phyloP scores from a whole-genome alignment of 768 basidiomycete genomes.

The Zangia roseola region DNA sequence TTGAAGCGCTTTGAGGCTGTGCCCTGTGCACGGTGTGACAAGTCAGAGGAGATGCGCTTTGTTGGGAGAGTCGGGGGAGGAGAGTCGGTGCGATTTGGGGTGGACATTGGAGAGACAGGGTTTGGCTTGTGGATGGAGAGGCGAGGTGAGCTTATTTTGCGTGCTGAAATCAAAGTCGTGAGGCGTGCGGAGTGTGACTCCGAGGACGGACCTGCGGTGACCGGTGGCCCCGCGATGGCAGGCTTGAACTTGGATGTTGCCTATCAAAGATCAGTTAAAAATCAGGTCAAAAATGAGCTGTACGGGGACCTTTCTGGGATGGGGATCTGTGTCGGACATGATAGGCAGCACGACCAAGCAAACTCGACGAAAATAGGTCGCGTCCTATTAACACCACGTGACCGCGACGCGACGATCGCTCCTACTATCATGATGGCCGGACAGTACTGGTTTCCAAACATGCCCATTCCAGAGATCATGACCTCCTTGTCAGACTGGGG shows the following conservation, averaged over 20 bases:
- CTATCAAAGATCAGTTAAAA: not conserved
- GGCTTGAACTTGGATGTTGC: conserved; percentile 47
- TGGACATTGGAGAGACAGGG: conserved; percentile 8
- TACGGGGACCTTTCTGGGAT: conserved; percentile 14
- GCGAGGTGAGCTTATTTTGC: conserved; percentile 30
- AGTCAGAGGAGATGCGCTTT: conserved; percentile 34
- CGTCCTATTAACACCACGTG: conserved; percentile 24
- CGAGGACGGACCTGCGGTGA: conserved; percentile 3
- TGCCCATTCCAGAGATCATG: conserved; percentile 64
- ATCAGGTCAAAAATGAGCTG: too few species aligned
- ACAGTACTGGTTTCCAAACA: conserved; percentile 62
- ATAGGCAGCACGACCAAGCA: not conserved
- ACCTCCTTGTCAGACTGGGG: conserved; percentile 67
- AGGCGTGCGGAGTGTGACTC: conserved; percentile 1
- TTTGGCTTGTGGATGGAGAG: conserved; percentile 40
- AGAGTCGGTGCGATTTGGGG: conserved; percentile 11
- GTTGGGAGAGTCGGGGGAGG: conserved; percentile 15
- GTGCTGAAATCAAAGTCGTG: conserved; percentile 19
- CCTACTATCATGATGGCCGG: conserved; percentile 23
- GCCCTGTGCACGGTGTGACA: conserved; percentile 4
- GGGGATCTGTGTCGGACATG: conserved; percentile 4
- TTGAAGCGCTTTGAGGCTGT: conserved; percentile 34
- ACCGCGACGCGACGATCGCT: conserved; percentile 20
- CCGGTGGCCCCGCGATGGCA: conserved; percentile 20
- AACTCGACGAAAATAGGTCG: conserved; percentile 14